Base-by-base conservation (phyloP, 257 asterid species). In the Primulina eburnea region DNA sequence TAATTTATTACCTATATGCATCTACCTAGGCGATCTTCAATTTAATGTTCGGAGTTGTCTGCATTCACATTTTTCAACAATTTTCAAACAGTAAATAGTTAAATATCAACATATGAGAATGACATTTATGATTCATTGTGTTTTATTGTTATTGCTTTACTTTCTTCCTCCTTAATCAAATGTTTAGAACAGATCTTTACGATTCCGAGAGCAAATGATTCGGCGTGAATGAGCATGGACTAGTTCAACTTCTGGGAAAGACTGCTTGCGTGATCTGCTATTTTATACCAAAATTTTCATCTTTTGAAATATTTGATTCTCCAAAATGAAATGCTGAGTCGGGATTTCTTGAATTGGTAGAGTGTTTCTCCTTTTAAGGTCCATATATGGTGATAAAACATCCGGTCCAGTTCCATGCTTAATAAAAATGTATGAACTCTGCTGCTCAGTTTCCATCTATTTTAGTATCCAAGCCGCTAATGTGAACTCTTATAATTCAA, bases 171-270 rank as follows among this genome's bases (percentile, higher is more conserved):
- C 84, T 80, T 77, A 71, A 47, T 57, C 35, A 56, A 17, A 29
- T 77, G 76, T 55, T 58, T 43, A 80, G 82, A 74, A 57, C 80
- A 6, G 82, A 80, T 71, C 33, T 80, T 33, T 80, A 80, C 20
- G 85, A 80, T 59, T 33, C 71, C 5, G 82, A 77, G 76, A 80
- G 84, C 80, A 80, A 80, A 71, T 80, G 73, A 80, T 67, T 9
- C 8, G 75, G 77, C n/a, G 67, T 69, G 68, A 57, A 43, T 38
- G 40, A 67, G 64, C 71, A 67, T 53, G 76, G 71, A 61, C 68
- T 62, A 26, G 60, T 70, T 29, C 18, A 37, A 67, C 66, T 70
- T 57, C 73, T 11, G 14, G 65, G 62, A 62, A 16, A 16, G 56
- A 50, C 56, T 50, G 56, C 20, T 14, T 3, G 20, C 56, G 16